These are phyloP conservation scores for Podila clonocystis DNA, from an alignment of 192 early-diverging fungal species.

Conservation along the genomic window DNA sequence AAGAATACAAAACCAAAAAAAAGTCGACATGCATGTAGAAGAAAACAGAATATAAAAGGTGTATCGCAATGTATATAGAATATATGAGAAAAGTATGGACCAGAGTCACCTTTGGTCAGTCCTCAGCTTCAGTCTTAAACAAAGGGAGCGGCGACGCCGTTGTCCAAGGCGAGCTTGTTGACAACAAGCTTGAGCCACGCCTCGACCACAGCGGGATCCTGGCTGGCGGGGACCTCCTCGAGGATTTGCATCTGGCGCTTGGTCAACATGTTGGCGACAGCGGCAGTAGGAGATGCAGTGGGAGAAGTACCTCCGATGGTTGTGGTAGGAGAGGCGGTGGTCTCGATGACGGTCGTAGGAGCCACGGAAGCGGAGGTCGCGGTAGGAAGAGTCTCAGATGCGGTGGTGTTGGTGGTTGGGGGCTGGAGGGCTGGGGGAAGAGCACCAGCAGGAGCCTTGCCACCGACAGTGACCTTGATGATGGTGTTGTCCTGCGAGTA, in stretches of 20 bases:
- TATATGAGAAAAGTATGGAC: background rate
- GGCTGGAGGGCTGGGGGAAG: background rate
- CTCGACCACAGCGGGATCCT: constrained; percentile 18
- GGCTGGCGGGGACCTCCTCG: background rate
- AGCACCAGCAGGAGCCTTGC: constrained; percentile 11
- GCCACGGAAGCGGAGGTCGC: background rate
- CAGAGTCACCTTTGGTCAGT: background rate
- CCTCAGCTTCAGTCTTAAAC: background rate
- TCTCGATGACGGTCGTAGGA: background rate
- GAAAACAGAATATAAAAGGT: background rate
- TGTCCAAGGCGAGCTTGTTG: constrained; percentile 24
- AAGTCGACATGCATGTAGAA: background rate
- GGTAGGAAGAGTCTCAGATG: background rate
- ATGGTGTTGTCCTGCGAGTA: constrained; percentile 31
- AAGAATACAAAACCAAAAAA: constrained; percentile 8
- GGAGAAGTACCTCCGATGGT: background rate
- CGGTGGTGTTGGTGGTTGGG: background rate
- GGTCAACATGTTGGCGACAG: constrained; percentile 4
- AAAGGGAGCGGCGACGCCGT: constrained; percentile 24
- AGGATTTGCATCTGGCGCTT: constrained; percentile 32
- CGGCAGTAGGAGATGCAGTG: constrained; percentile 3
- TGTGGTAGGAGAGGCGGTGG: background rate
- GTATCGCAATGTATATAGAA: background rate
- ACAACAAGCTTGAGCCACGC: constrained; percentile 37
- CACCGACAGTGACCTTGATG: constrained; percentile 38